These are phyloP conservation scores for Orbilia quercus DNA, from an alignment of 2,329 filamentous ascomycete genomes.

Conservation along the genomic window DNA sequence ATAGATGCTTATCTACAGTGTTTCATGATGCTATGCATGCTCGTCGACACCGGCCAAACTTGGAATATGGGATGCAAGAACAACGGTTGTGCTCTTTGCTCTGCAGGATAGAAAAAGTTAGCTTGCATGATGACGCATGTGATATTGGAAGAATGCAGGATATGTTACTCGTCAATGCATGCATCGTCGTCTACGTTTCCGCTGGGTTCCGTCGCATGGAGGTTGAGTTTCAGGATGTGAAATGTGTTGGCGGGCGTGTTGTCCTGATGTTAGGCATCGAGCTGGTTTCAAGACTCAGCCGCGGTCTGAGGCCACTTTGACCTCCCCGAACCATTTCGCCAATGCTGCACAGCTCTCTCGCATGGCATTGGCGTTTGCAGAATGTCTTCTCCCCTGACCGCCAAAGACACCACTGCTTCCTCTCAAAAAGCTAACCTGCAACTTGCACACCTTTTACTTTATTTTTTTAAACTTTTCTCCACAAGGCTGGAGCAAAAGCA, in stretches of 20 bases:
- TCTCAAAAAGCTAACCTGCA: conserved; percentile 9
- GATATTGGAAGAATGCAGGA: background rate
- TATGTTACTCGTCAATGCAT: background rate
- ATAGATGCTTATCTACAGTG: no score
- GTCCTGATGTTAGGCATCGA: background rate
- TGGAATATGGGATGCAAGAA: no score
- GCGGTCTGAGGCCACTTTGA: background rate
- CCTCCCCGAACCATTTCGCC: conserved; percentile 6
- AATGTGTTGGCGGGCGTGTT: no score
- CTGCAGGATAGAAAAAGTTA: background rate
- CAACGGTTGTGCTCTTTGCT: no score
- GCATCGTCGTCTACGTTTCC: no score
- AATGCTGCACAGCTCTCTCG: conserved; percentile 3
- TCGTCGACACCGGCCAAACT: no score
- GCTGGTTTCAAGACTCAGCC: background rate
- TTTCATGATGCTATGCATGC: no score
- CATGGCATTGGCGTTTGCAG: conserved; percentile 7
- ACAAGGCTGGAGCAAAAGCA: background rate
- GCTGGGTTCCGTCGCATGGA: no score
- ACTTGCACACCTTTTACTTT: conserved; percentile 7
- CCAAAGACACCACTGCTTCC: conserved; percentile 40
- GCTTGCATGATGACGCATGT: background rate
- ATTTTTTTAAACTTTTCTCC: conserved; percentile 14
- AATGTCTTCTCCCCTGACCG: conserved; percentile 30
- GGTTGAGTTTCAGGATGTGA: no score